phyloP scores from a whole-genome alignment of 768 basidiomycete genomes.

The Termitomyces eurrhizus region DNA sequence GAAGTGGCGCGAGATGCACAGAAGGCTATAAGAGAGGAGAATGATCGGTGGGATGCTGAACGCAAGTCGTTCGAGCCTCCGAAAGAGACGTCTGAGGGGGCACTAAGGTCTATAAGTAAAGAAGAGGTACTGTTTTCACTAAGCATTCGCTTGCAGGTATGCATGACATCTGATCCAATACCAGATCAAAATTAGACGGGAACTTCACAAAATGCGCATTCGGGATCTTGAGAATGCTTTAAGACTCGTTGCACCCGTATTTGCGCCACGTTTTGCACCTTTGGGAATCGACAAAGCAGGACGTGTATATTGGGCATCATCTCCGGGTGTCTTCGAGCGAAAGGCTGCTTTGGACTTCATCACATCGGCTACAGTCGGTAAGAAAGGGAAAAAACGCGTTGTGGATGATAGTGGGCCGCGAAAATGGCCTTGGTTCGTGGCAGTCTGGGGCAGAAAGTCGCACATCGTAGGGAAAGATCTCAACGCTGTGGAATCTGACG shows the following conservation, averaged over 20 bases:
- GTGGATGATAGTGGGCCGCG: conserved; percentile 43
- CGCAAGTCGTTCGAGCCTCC: conserved; percentile 29
- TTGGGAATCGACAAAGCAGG: conserved; percentile 72
- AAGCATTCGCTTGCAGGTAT: neutral
- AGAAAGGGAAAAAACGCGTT: conserved; percentile 35
- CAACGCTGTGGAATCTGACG: conserved; percentile 19
- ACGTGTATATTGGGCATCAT: conserved; percentile 63
- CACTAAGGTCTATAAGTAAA: conserved; percentile 14
- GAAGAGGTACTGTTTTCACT: conserved; percentile 5
- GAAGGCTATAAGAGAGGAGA: conserved; percentile 53
- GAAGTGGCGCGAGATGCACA: conserved; percentile 47
- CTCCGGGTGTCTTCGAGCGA: conserved; percentile 55
- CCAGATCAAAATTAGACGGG: conserved; percentile 43
- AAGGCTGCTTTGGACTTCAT: conserved; percentile 46
- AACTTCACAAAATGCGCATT: conserved; percentile 47
- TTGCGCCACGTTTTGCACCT: conserved; percentile 49
- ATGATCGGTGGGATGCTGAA: conserved; percentile 52
- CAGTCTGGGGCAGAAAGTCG: conserved; percentile 64
- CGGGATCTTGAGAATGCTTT: conserved; percentile 50
- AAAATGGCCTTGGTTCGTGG: conserved; percentile 77
- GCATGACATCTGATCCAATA: conserved; percentile 14
- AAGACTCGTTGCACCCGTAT: conserved; percentile 43
- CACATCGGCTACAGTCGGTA: conserved; percentile 17
- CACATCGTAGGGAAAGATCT: conserved; percentile 10
- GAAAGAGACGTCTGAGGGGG: conserved; percentile 14